Conservation (phyloP, 768 basidiomycete species). For the Tylopilus sp. region DNA sequence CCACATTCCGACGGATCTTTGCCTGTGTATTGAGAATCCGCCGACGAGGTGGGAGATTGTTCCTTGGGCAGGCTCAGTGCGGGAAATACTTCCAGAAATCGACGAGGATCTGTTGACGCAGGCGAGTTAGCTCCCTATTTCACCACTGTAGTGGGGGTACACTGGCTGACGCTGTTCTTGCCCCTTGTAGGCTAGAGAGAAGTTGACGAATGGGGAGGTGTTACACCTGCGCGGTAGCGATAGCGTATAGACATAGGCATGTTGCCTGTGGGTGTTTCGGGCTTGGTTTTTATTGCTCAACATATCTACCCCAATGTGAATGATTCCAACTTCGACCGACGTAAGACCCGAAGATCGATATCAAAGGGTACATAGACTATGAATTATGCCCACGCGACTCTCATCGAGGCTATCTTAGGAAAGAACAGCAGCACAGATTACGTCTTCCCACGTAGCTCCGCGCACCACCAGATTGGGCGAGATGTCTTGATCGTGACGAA, state of each 20-base stretch:
- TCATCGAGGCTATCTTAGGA: too few species aligned
- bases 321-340: too few species aligned
- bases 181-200: constrained; percentile 30
- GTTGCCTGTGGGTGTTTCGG: too few species aligned
- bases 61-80: constrained; percentile 50
- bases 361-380: too few species aligned
- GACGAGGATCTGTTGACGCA: constrained; percentile 54
- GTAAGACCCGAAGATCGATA: too few species aligned
- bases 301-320: too few species aligned
- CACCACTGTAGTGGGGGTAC: too few species aligned
- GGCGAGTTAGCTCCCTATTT: constrained; percentile 34
- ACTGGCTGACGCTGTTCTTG: not conserved
- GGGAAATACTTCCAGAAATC: constrained; percentile 61
- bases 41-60: constrained; percentile 72
- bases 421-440: not conserved
- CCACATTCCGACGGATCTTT: constrained; percentile 76
- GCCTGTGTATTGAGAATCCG: constrained; percentile 68
- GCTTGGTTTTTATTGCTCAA: too few species aligned
- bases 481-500: constrained; percentile 73
- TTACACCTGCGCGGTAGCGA: not conserved
- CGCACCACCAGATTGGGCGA: constrained; percentile 88
- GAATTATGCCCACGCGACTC: too few species aligned
- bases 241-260: not conserved
- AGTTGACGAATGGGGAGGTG: constrained; percentile 2
- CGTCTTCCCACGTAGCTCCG: constrained; percentile 47